These are phyloP conservation scores for Amyloporia xantha DNA, from an alignment of 768 basidiomycete species.

Conservation along the genomic window DNA sequence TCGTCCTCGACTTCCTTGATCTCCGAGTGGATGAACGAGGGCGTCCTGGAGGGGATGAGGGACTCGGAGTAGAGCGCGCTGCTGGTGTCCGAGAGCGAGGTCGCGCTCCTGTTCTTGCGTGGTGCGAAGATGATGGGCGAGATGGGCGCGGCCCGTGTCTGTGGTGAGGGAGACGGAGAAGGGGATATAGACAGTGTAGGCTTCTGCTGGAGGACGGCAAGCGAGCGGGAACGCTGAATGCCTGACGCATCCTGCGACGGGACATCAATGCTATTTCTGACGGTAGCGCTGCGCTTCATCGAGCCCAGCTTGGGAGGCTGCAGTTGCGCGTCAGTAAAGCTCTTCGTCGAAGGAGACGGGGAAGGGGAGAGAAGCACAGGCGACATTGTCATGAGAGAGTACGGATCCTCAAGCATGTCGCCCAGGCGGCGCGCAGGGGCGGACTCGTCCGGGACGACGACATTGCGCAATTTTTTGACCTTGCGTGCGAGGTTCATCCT, in stretches of 20 bases:
- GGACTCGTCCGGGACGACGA: constrained; percentile 27
- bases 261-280: constrained; percentile 6
- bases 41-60: not conserved
- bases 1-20: not conserved
- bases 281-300: constrained; percentile 16
- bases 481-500: constrained; percentile 33
- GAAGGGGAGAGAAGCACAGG: constrained; percentile 4
- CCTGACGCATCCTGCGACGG: constrained; percentile 1
- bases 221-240: constrained; percentile 18
- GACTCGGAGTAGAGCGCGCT: constrained; percentile 5
- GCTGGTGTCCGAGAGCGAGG: not conserved
- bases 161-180: not conserved
- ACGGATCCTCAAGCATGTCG: constrained; percentile 11
- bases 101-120: not conserved
- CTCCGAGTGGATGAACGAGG: not conserved
- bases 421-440: constrained; percentile 1
- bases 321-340: not conserved
- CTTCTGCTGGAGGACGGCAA: constrained; percentile 11
- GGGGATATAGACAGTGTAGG: not conserved
- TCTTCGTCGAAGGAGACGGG: constrained; percentile 7
- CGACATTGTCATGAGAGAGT: constrained; percentile 3
- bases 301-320: not conserved
- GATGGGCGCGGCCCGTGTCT: not conserved
- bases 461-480: constrained; percentile 36
- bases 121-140: constrained; percentile 15